phyloP scores from a whole-genome alignment of 176 grass and related monocot genomes.

The Bromus sterilis region DNA sequence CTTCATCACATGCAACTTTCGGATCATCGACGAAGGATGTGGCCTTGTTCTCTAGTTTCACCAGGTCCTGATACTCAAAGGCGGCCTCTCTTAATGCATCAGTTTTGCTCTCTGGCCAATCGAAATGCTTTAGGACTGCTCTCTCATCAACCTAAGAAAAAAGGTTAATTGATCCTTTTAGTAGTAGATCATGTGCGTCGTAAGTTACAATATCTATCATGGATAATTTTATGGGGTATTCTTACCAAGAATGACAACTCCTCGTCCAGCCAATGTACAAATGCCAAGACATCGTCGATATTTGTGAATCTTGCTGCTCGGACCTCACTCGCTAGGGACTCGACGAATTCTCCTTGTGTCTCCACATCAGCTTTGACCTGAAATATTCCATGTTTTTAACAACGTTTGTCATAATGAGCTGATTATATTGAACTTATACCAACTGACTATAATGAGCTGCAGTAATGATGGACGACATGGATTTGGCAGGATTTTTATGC shows the following conservation, averaged over 20 bases:
- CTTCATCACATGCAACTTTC: conserved; percentile 69
- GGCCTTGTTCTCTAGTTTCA: conserved; percentile 64
- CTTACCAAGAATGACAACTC: conserved; percentile 93
- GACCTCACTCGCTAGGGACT: conserved; percentile 46
- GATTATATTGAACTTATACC: not conserved
- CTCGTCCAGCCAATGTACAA: conserved; percentile 95
- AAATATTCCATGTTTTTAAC: conserved; percentile 9
- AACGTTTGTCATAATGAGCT: not conserved
- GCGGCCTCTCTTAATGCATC: conserved; percentile 80
- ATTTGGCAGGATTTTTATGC: conserved; percentile 15
- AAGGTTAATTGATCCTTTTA: not conserved
- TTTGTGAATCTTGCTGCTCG: conserved; percentile 38
- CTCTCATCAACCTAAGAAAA: conserved; percentile 78
- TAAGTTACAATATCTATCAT: not conserved
- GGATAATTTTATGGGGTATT: not conserved
- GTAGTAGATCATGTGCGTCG: not conserved
- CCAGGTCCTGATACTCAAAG: conserved; percentile 74
- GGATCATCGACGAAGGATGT: conserved; percentile 63
- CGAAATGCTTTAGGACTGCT: conserved; percentile 93
- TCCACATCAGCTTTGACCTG: conserved; percentile 99
- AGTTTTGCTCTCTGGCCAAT: conserved; percentile 94
- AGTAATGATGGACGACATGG: not conserved
- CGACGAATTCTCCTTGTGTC: conserved; percentile 86
- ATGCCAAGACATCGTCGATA: conserved; percentile 66
- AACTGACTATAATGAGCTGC: not conserved